Base-by-base conservation (phyloP, 2,329 filamentous ascomycete genomes). In the Penicillium sp. region DNA sequence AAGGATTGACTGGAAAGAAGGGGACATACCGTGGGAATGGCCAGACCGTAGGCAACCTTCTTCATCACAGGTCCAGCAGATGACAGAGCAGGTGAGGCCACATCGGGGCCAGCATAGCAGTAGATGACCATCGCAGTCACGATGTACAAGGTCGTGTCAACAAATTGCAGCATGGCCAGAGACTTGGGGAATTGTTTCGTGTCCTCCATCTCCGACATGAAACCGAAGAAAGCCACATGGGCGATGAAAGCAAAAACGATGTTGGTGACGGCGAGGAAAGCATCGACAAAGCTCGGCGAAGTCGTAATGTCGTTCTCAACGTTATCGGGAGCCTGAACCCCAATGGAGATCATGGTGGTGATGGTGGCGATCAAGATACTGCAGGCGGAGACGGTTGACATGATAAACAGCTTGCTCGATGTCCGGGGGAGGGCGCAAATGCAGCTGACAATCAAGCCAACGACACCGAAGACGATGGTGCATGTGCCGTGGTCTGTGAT, bases 201-300 rank as follows among this genome's bases (percentile, higher is more conserved):
- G 42, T 81, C 73, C 64, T 80, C 77, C 69, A 88, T 78, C 67
- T 88, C 85, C 41, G 79, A 76, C 61, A 85, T 82, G 67, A 88
- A 82, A 60, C 76, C 77, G 69, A 87, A 86, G 73, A 87, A 87
- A 57, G 82, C 83, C 10, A 84, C 81, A 61, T 86, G 83, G 18
- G 83, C 83, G 49, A 73, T 54, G 72, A 85, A 89, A 51, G 86
- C 85, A 54, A 89, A 83, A 50, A 87, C 76, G 50, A 89, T 88
- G 72, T 88, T 88, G 64, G 76, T 78, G 48, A 86, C 77, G n/a
- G 82, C 78, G 18, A 63, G 47, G 53, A 63, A 63, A 21, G 44
- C 60, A 13, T 63, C 50, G 28, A 46, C 34, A 23, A 63, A 63
- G 43, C 81, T 76, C 62, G 86, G 85, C 24, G 73, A 79, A 5